A percentile compares a stretch with the other conserved stretches of the same genome.
phyloP scores from a whole-genome alignment of 139 green algal genomes.

The Coelastrella sp. region DNA sequence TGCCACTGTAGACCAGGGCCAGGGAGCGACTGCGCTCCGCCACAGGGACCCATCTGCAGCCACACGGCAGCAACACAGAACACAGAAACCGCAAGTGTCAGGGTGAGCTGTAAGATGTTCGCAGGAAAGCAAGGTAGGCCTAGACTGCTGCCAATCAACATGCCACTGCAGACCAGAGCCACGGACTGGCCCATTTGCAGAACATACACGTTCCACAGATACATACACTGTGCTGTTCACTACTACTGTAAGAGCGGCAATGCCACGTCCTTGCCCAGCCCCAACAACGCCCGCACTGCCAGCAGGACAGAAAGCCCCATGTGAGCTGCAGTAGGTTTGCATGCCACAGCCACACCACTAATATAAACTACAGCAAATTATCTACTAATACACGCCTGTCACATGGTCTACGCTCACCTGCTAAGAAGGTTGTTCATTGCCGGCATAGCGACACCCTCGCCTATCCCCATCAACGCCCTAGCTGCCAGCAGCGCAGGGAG shows the following conservation, averaged over 20 bases:
- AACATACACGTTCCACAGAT: too few species aligned
- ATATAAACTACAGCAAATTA: too few species aligned
- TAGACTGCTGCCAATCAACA: too few species aligned
- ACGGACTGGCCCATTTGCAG: too few species aligned
- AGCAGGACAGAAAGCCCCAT: conserved; percentile 89
- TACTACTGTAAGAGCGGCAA: conserved; percentile 77
- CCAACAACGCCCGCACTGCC: conserved; percentile 89
- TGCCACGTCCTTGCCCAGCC: conserved; percentile 97
- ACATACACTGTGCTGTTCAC: too few species aligned
- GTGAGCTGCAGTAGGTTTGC: conserved; percentile 92
- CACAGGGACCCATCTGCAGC: conserved; percentile 88
- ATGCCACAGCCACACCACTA: too few species aligned
- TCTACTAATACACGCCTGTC: not conserved
- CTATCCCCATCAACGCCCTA: conserved; percentile 94
- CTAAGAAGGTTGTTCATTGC: conserved; percentile 99
- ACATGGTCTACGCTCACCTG: conserved; percentile 59
- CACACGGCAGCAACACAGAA: not conserved
- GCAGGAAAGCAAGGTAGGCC: too few species aligned
- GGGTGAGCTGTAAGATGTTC: too few species aligned
- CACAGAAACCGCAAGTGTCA: too few species aligned
- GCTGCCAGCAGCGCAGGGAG: conserved; percentile 87
- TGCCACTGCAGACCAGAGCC: not conserved
- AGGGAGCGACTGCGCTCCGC: too few species aligned
- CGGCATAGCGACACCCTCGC: conserved; percentile 98
- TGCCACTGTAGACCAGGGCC: not conserved